phyloP scores from a whole-genome alignment of 805 yeast species.

The Sungouiozyma intestinalis region DNA sequence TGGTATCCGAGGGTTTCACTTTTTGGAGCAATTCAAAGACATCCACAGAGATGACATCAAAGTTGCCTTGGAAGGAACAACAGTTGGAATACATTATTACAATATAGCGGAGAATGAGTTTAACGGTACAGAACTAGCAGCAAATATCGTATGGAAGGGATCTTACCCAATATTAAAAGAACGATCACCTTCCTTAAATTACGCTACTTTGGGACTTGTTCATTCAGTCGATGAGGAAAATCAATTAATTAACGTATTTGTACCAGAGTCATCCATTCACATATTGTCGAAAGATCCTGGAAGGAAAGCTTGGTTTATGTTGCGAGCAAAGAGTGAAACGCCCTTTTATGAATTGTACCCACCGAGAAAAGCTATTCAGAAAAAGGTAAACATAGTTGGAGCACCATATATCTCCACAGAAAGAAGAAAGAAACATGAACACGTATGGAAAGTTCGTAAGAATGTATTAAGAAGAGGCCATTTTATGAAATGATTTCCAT shows the following conservation, averaged over 20 bases:
- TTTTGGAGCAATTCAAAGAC: constrained; percentile 27
- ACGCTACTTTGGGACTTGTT: constrained; percentile 38
- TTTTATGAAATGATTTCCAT: constrained; percentile 11
- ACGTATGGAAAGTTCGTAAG: constrained; percentile 47
- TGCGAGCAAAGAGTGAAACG: constrained; percentile 55
- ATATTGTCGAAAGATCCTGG: constrained; percentile 4
- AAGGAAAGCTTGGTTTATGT: constrained; percentile 31
- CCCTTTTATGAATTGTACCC: constrained; percentile 47
- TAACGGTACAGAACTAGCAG: constrained; percentile 3
- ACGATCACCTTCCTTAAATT: constrained; percentile 3
- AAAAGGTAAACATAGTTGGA: constrained; percentile 6
- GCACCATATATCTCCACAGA: constrained; percentile 39
- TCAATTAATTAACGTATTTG: constrained; percentile 42
- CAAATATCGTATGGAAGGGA: constrained; percentile 9
- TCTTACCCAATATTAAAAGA: constrained; percentile 18
- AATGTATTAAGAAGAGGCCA: constrained; percentile 42
- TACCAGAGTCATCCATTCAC: constrained; percentile 31
- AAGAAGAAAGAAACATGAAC: constrained; percentile 36
- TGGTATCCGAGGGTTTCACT: constrained; percentile 31
- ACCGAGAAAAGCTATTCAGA: constrained; percentile 6
- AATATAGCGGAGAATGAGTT: neutral
- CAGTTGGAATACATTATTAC: constrained; percentile 25
- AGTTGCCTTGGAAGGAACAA: constrained; percentile 29
- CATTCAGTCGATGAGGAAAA: constrained; percentile 47
- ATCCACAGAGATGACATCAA: constrained; percentile 27